These are phyloP conservation scores for Opeltia flavorubescens DNA, from an alignment of 495 filamentous ascomycete species.

Conservation along the genomic window DNA sequence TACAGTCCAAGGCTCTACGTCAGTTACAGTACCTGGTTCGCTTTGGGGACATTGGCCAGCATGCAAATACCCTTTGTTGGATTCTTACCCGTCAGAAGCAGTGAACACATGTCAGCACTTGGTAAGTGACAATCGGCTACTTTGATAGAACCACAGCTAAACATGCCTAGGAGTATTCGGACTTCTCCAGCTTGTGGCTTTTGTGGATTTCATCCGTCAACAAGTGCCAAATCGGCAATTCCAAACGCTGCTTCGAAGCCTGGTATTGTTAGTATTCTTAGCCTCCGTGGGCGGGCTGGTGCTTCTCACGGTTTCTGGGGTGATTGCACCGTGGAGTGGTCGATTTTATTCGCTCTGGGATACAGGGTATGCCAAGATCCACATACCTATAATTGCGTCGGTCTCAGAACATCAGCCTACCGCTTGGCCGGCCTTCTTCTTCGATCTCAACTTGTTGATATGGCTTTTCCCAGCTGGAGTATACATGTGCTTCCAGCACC, in stretches of 20 bases:
- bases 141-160: neutral
- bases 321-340: conserved; percentile 95
- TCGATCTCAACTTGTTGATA: conserved; percentile 94
- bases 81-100: conserved; percentile 89
- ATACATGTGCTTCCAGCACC: conserved; percentile 89
- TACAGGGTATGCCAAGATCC: conserved; percentile 97
- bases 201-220: conserved; percentile 78
- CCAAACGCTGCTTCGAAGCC: conserved; percentile 64
- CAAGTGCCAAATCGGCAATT: conserved; percentile 88
- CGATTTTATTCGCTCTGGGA: conserved; percentile 99
- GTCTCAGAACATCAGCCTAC: conserved; percentile 99
- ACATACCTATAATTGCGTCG: conserved; percentile 98
- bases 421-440: conserved; percentile 99
- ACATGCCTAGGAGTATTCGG: conserved; percentile 70
- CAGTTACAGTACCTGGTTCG: conserved; percentile 96
- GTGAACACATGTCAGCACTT: conserved; percentile 95
- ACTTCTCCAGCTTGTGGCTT: conserved; percentile 83
- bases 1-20: conserved; percentile 92
- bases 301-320: conserved; percentile 67
- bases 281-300: conserved; percentile 65
- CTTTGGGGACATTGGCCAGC: conserved; percentile 87
- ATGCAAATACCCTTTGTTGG: conserved; percentile 99
- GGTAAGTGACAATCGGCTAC: conserved; percentile 38
- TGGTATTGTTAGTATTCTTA: conserved; percentile 62
- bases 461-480: conserved; percentile 99